Evolutionary conservation across 2,329 filamentous ascomycete species (phyloP).

Genomic region (Cadophora gregata): DNA sequence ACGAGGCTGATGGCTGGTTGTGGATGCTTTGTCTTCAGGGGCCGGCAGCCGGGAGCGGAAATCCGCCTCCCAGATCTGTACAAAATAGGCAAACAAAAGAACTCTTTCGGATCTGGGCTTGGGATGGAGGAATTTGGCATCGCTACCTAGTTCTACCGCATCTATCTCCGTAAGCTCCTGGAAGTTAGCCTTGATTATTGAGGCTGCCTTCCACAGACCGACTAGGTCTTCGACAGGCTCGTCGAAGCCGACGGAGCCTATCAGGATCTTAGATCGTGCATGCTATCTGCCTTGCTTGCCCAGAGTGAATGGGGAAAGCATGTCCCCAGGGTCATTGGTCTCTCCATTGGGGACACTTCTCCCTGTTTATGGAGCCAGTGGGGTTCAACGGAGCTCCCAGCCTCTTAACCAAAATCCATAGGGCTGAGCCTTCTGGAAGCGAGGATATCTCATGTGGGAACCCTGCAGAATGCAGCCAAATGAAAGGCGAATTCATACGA

Average conservation of each 20-base stretch:
- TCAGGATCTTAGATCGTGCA: not conserved
- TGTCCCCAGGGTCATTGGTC: not conserved
- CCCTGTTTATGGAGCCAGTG: not conserved
- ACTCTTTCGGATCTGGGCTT: not conserved
- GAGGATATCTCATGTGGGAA: not conserved
- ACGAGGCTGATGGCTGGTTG: not conserved
- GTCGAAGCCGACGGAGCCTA: not conserved
- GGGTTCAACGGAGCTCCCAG: not conserved
- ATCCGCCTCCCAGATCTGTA: not conserved
- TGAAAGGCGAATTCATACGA: conserved; percentile 6
- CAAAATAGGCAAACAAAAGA: not conserved
- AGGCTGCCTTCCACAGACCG: not conserved
- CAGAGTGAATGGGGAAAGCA: not conserved
- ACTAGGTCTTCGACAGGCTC: not conserved
- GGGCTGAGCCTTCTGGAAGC: not conserved
- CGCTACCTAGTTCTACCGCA: not conserved
- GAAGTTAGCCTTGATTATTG: not conserved
- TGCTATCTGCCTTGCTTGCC: not conserved
- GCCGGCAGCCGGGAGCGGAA: not conserved
- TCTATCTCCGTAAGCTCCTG: not conserved
- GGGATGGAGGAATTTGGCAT: not conserved
- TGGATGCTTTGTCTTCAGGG: not conserved
- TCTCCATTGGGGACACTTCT: not conserved
- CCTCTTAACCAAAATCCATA: not conserved
- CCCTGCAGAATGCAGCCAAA: not conserved